Base-by-base conservation (phyloP, 1,284 basidiomycete species). In the Ustilago nuda region DNA sequence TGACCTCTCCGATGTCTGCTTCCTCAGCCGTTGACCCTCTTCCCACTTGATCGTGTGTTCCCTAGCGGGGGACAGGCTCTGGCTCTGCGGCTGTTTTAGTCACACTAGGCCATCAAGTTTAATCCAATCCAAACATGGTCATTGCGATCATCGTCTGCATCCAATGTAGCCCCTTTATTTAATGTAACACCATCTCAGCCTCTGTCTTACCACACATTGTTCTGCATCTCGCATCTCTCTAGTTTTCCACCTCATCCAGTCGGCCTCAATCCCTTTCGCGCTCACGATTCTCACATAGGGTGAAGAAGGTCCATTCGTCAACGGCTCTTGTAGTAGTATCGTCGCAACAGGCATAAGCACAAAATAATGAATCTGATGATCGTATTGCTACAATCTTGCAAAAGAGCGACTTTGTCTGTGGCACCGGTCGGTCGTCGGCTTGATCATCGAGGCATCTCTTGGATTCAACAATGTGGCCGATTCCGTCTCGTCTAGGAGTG, bases 251-350 rank as follows among this genome's bases (percentile, higher is more conserved):
- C 70, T 64, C 65, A 72, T 64, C 70, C 70, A 67, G 65, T 61
- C 50, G 50, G 67, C 61, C 67, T 55, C 33, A 50, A 56, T 19
- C 61, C 54, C 61, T 54, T 35, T 35, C 62, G 66, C 61, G 70
- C 56, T 72, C 57, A 63, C 61, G 39, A 6, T 52, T 45, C 56
- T 45, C 43, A 63, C 41, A 61, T 56, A 43, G 70, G 61, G 60
- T 51, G 41, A 30, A 43, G n/a, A 30, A 56, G 56, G 30, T 23
- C 43, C 62, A 63, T 61, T 61, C 70, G 64, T 66, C 70, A 67
- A 72, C 61, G 70, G 70, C 65, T 64, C 37, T 60, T 72, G 70
- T 72, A 72, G 60, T 56, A 72, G 70, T 72, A 72, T 62, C 69
- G 53, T 71, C 54, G 63, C 63, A 65, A 61, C 55, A 39, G 56